phyloP scores from a whole-genome alignment of 192 early-diverging fungal species.

The Helicostylum pulchrum region DNA sequence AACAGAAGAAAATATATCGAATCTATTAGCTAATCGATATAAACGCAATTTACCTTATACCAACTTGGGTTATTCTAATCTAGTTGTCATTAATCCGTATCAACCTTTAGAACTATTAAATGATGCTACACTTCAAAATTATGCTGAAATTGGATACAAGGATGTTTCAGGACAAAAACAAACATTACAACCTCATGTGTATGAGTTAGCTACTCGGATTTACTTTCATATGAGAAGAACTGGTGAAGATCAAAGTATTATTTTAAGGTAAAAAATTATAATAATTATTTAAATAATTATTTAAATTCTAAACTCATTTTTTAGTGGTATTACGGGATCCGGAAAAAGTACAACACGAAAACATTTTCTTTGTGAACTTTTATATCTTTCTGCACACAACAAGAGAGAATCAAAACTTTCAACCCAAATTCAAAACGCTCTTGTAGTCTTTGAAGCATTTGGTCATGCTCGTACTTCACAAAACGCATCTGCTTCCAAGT shows the following conservation, averaged over 20 bases:
- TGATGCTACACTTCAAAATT: slow-evolving; percentile 47
- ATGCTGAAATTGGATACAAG: slow-evolving; percentile 54
- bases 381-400: slow-evolving; percentile 65
- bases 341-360: slow-evolving; percentile 75
- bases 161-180: slow-evolving; percentile 28
- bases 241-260: slow-evolving; percentile 68
- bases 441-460: slow-evolving; percentile 77
- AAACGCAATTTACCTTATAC: slow-evolving; percentile 53
- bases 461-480: slow-evolving; percentile 64
- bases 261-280: slow-evolving; percentile 52
- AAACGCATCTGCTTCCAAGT: slow-evolving; percentile 72
- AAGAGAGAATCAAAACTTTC: slow-evolving; percentile 74
- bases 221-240: slow-evolving; percentile 71
- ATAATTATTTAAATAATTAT: slow-evolving; percentile 8
- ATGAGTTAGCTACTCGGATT: slow-evolving; percentile 61
- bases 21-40: slow-evolving; percentile 39
- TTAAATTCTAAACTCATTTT: background rate
- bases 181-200: slow-evolving; percentile 58
- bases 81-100: slow-evolving; percentile 55
- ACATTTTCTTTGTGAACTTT: slow-evolving; percentile 70
- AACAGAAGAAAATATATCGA: slow-evolving; percentile 46
- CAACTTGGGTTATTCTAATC: slow-evolving; percentile 43
- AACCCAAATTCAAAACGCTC: slow-evolving; percentile 66
- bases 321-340: slow-evolving; percentile 79
- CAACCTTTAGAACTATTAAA: slow-evolving; percentile 43